phyloP scores from a whole-genome alignment of 306 rosid species.

The Quercus engelmannii region DNA sequence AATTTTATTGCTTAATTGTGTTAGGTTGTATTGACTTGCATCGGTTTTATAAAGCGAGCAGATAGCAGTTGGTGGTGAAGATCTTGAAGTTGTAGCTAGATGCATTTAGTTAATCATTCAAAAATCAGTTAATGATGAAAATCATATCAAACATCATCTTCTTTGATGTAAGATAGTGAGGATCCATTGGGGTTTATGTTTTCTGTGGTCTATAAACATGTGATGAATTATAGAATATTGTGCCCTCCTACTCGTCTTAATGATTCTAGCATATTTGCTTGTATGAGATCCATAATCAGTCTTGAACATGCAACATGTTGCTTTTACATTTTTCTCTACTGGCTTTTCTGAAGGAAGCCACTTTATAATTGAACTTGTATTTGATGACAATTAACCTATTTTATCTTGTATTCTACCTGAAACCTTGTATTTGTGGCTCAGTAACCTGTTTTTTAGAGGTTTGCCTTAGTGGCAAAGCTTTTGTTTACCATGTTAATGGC shows the following conservation, averaged over 20 bases:
- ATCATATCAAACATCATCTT: background rate
- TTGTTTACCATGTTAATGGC: background rate
- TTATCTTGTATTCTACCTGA: slow-evolving; percentile 37
- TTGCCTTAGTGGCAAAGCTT: slow-evolving; percentile 21
- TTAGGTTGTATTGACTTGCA: background rate
- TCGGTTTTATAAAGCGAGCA: no score
- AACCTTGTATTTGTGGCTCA: slow-evolving; percentile 38
- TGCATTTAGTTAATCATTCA: background rate
- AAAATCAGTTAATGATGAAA: background rate
- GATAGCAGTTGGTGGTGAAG: background rate
- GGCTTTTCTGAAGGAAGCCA: slow-evolving; percentile 38
- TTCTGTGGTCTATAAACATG: background rate
- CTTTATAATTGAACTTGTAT: slow-evolving; percentile 40
- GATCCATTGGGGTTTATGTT: background rate
- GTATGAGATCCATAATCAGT: slow-evolving; percentile 24
- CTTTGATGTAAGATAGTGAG: background rate
- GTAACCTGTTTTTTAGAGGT: slow-evolving; percentile 42
- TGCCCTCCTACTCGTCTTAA: background rate
- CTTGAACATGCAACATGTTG: slow-evolving; percentile 38
- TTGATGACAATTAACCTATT: slow-evolving; percentile 30
- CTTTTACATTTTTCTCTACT: slow-evolving; percentile 32
- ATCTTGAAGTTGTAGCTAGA: background rate
- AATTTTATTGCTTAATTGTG: background rate
- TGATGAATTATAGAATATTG: background rate
- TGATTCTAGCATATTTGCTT: slow-evolving; percentile 15